Conservation (phyloP, 345 rosid genomes). For the Schrenkiella parvula region DNA sequence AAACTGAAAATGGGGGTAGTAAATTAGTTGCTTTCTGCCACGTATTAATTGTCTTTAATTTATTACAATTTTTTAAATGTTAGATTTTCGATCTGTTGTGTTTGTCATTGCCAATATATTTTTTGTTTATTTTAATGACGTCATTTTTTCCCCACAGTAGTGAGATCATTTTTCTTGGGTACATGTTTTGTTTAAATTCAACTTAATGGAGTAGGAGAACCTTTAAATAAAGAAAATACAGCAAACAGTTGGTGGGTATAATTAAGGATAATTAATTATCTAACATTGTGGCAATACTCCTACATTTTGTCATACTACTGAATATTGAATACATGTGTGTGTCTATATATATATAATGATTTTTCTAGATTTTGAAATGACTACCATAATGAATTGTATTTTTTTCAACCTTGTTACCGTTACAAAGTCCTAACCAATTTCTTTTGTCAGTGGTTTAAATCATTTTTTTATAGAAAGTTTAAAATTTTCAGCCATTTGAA, state of each 20-base stretch:
- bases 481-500: neutral
- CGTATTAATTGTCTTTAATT: slow-evolving; percentile 13
- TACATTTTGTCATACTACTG: neutral
- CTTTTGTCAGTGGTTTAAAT: no score
- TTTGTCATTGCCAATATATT: neutral
- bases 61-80: neutral
- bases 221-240: neutral
- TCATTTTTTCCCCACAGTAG: neutral
- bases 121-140: neutral
- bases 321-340: neutral
- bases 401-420: neutral
- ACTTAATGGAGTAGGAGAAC: neutral
- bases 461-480: neutral
- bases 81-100: neutral
- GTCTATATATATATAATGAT: neutral
- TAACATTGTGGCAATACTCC: neutral
- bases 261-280: neutral
- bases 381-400: neutral
- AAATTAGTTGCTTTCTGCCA: slow-evolving; percentile 20
- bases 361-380: neutral
- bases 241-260: neutral
- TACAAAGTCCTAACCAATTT: neutral
- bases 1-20: slow-evolving; percentile 25
- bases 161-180: slow-evolving; percentile 19
- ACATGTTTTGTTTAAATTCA: neutral